phyloP scores from a whole-genome alignment of 164 flowering plant genomes.

The Liriodendron chinense region DNA sequence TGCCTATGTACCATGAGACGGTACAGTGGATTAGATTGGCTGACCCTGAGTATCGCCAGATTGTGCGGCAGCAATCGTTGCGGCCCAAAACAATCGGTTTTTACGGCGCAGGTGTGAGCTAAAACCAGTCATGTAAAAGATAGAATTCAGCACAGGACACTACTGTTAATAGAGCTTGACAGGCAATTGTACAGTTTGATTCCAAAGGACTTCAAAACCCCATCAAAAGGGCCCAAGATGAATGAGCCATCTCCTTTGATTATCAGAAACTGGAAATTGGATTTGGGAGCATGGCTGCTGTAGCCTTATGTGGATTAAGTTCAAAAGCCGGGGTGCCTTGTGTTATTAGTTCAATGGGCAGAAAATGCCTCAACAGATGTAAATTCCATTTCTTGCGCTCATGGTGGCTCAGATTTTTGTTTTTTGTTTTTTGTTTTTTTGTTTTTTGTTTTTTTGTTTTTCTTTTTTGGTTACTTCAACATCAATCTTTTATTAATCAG shows the following conservation, averaged over 20 bases:
- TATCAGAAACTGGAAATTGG: too few species aligned
- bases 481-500: not conserved
- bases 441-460: not conserved
- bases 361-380: not conserved
- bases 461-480: not conserved
- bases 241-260: too few species aligned
- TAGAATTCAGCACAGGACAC: slow-evolving; percentile 5
- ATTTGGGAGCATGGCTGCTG: too few species aligned
- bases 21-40: slow-evolving; percentile 75
- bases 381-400: not conserved
- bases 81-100: slow-evolving; percentile 62
- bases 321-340: too few species aligned
- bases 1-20: slow-evolving; percentile 81
- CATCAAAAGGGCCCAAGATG: too few species aligned
- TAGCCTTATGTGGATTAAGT: too few species aligned
- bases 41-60: slow-evolving; percentile 55
- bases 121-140: slow-evolving; percentile 16
- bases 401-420: not conserved
- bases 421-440: too few species aligned
- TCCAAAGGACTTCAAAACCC: not conserved
- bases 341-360: too few species aligned
- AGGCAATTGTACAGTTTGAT: not conserved
- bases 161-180: not conserved
- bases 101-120: slow-evolving; percentile 62
- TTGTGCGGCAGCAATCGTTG: slow-evolving; percentile 63